Conservation (phyloP, 345 rosid species). For the Linum lewisii region DNA sequence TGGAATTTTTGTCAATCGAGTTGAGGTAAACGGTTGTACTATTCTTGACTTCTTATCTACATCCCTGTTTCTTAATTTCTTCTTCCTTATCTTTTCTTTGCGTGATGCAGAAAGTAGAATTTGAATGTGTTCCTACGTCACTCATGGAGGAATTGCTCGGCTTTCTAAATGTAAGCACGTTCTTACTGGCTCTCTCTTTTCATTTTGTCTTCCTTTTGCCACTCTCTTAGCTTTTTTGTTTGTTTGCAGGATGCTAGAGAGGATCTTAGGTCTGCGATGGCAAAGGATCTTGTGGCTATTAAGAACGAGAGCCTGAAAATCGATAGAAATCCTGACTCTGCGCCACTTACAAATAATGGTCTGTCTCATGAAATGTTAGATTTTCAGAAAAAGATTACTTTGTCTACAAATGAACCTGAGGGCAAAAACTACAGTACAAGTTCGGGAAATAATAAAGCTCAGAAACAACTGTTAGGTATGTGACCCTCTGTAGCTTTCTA, state of each 20-base stretch:
- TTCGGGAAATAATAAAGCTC: conserved; percentile 33
- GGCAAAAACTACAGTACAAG: conserved; percentile 32
- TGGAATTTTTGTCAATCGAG: conserved; percentile 79
- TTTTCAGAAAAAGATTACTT: conserved; percentile 75
- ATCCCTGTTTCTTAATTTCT: conserved; percentile 8
- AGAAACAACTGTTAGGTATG: conserved; percentile 56
- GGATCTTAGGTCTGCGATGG: conserved; percentile 89
- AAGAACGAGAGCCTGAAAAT: conserved; percentile 68
- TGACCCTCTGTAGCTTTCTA: not conserved
- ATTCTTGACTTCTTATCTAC: not conserved
- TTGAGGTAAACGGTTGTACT: conserved; percentile 42
- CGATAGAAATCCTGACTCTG: conserved; percentile 27
- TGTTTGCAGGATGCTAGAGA: conserved; percentile 73
- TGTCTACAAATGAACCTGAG: conserved; percentile 57
- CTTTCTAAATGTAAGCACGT: conserved; percentile 60
- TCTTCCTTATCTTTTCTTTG: conserved; percentile 7
- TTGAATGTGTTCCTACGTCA: conserved; percentile 91
- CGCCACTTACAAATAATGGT: conserved; percentile 16
- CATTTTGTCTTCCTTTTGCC: not conserved
- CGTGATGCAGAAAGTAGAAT: conserved; percentile 56
- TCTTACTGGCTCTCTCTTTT: conserved; percentile 2
- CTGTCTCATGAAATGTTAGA: conserved; percentile 34
- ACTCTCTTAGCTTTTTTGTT: conserved; percentile 22
- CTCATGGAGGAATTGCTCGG: conserved; percentile 83
- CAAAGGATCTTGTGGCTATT: conserved; percentile 63